Base-by-base conservation (phyloP, 495 filamentous ascomycete genomes). In the Choiromyces venosus region DNA sequence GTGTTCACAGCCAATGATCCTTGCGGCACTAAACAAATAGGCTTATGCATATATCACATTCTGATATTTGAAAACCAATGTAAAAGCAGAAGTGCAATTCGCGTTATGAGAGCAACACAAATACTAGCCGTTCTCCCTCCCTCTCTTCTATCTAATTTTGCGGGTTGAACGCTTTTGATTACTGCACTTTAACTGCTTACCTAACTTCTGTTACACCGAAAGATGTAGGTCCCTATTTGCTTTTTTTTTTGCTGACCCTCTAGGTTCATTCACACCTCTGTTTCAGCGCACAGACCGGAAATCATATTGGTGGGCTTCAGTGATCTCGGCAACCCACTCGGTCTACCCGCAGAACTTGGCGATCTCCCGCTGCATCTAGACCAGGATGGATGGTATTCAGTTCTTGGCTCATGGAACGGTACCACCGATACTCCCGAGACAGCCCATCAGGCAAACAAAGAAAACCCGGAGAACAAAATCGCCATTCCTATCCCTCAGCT, bases 251-350 rank as follows among this genome's bases (percentile, higher is more conserved):
- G n/a, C n/a, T n/a, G n/a, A n/a, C n/a, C n/a, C n/a, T n/a, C n/a
- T n/a, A n/a, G n/a, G n/a, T n/a, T n/a, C n/a, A n/a, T 0, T 0
- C 4, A 16, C 12, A 40, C 0, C 1, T 16, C 7, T n/a, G 19
- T n/a, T 56, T 25, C 46, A n/a, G n/a, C n/a, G n/a, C n/a, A n/a
- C n/a, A n/a, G n/a, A n/a, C n/a, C n/a, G n/a, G n/a, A n/a, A n/a
- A n/a, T n/a, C n/a, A n/a, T n/a, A 12, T 7, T 25, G 0, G 46
- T n/a, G 9, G 44, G 2, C 10, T 25, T 14, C 9, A 10, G 29
- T 14, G n/a, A 29, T 4, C n/a, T 4, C 2, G 46, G 46, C n/a
- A 4, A 56, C 46, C n/a, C n/a, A 14, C 9, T 56, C 9, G 0
- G n/a, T 25, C 29, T 56, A 14, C 46, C n/a, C 2, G 1, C n/a